Percentiles rank a stretch among this genome's conserved stretches.
Conservation (phyloP, 192 early-diverging fungal species). For the Podochytrium sp. region DNA sequence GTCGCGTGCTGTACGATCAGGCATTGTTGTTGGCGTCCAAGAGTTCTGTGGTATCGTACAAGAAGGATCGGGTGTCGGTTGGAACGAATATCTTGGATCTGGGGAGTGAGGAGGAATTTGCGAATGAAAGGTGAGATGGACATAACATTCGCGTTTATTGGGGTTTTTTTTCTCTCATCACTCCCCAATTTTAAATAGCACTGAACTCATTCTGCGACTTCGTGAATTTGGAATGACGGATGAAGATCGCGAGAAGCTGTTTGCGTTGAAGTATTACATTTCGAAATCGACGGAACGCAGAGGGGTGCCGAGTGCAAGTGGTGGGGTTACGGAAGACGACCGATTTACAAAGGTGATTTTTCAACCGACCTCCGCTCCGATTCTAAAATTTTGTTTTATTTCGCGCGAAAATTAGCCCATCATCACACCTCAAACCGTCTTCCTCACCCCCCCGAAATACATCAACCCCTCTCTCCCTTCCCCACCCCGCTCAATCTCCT, state of each 20-base stretch:
- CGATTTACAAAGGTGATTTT: constrained; percentile 5
- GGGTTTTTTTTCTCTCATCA: not conserved
- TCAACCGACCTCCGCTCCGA: no score
- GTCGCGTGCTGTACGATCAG: constrained; percentile 63
- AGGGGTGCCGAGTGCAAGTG: not conserved
- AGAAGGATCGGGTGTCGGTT: not conserved
- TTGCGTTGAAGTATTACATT: constrained; percentile 75
- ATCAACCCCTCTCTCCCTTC: not conserved
- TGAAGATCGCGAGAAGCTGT: constrained; percentile 77
- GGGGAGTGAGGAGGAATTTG: not conserved
- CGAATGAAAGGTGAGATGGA: constrained; percentile 13
- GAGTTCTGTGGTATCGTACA: constrained; percentile 9
- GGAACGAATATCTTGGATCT: constrained; percentile 7
- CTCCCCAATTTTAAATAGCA: not conserved
- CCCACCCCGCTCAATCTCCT: not conserved
- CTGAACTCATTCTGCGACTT: constrained; percentile 49
- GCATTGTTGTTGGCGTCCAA: constrained; percentile 58
- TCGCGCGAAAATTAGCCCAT: no score
- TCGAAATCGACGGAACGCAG: constrained; percentile 64
- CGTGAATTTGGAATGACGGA: constrained; percentile 71
- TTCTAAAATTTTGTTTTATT: no score
- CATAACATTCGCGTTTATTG: no score
- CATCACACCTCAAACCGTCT: constrained; percentile 74
- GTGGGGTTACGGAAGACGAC: not conserved
- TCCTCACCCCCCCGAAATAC: constrained; percentile 58